A percentile compares a stretch with the other conserved stretches of the same genome.
phyloP scores from a whole-genome alignment of 768 basidiomycete genomes.

The Trametes cingulata region DNA sequence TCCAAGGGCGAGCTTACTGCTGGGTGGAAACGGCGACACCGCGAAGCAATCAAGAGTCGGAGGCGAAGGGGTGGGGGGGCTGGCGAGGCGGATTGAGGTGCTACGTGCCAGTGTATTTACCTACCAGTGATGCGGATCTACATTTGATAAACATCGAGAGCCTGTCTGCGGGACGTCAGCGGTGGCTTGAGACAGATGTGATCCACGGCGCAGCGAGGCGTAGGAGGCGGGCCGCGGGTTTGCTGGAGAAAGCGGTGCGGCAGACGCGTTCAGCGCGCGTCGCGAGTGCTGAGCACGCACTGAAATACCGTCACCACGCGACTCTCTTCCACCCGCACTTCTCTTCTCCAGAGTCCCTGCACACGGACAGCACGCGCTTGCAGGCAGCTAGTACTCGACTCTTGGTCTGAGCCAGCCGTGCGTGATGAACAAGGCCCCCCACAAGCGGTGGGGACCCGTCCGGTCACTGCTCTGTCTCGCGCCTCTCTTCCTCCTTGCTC shows the following conservation, averaged over 20 bases:
- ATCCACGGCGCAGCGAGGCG: not conserved
- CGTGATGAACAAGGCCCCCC: conserved; percentile 24
- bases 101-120: not conserved
- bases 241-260: not conserved
- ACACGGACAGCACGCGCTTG: not conserved
- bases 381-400: not conserved
- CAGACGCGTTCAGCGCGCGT: not conserved
- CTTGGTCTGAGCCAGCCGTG: not conserved
- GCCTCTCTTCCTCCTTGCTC: conserved; percentile 54
- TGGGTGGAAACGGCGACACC: conserved; percentile 76
- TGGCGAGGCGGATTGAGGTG: conserved; percentile 34
- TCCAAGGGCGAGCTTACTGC: conserved; percentile 64
- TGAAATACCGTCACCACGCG: not conserved
- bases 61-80: conserved; percentile 52
- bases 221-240: not conserved
- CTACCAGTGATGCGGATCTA: not conserved
- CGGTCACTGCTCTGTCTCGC: conserved; percentile 56
- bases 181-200: not conserved
- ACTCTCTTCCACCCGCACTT: not conserved
- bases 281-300: not conserved
- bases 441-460: conserved; percentile 53
- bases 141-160: not conserved
- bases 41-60: conserved; percentile 71
- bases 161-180: not conserved
- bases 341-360: too few species aligned